These are phyloP conservation scores for Trichoderma guizhouense DNA, from an alignment of 2,329 filamentous ascomycete species.

Conservation along the genomic window DNA sequence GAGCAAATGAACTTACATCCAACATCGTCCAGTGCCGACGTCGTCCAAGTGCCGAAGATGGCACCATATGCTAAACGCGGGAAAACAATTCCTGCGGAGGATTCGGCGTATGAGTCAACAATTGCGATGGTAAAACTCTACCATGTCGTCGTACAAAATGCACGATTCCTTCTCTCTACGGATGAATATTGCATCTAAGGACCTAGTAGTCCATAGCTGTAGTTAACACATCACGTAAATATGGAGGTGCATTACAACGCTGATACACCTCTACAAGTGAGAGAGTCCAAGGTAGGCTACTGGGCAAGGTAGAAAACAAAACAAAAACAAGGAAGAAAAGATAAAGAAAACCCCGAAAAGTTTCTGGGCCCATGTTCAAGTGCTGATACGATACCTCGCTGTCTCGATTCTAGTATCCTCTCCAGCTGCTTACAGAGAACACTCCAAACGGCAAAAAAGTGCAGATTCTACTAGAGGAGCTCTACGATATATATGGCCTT, in stretches of 20 bases:
- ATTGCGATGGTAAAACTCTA: neutral
- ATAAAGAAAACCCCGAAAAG: neutral
- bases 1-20: neutral
- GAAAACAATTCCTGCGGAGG: neutral
- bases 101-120: neutral
- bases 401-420: neutral
- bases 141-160: neutral
- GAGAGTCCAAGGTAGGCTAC: neutral
- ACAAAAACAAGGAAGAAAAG: neutral
- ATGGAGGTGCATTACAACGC: neutral
- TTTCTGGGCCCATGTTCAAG: neutral
- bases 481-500: neutral
- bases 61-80: neutral
- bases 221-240: too few species aligned
- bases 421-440: constrained; percentile 3
- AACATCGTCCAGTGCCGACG: neutral
- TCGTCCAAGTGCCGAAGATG: neutral
- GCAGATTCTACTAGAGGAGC: constrained; percentile 5
- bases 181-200: neutral
- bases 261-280: neutral
- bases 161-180: neutral
- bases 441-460: neutral
- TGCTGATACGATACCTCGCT: neutral
- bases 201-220: neutral
- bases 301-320: neutral